Percentiles rank a stretch among this genome's conserved stretches.
phyloP scores from a whole-genome alignment of 805 yeast genomes.

The Spathaspora sp. region DNA sequence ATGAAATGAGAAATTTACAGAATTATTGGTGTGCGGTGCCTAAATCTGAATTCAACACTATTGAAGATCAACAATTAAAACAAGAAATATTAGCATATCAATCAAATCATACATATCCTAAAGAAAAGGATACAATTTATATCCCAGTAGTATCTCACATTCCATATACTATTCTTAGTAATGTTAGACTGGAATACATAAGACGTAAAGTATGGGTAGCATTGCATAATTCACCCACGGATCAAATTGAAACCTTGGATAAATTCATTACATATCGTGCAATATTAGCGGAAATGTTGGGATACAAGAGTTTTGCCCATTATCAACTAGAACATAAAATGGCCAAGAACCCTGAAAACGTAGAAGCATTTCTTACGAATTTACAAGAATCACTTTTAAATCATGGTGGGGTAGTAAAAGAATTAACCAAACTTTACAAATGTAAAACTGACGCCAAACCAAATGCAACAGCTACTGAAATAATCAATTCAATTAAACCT shows the following conservation, averaged over 20 bases:
- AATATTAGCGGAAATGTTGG: slow-evolving; percentile 67
- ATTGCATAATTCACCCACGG: slow-evolving; percentile 58
- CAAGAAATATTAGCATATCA: slow-evolving; percentile 25
- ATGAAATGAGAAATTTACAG: slow-evolving; percentile 37
- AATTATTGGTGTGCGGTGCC: slow-evolving; percentile 35
- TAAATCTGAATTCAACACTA: slow-evolving; percentile 24
- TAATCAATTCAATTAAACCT: slow-evolving; percentile 56
- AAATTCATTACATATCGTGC: slow-evolving; percentile 63
- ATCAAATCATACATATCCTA: slow-evolving; percentile 15
- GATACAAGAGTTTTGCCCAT: slow-evolving; percentile 64
- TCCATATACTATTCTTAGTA: slow-evolving; percentile 61
- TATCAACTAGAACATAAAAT: slow-evolving; percentile 86
- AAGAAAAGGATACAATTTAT: slow-evolving; percentile 9
- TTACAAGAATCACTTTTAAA: slow-evolving; percentile 48
- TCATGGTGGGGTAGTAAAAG: slow-evolving; percentile 51
- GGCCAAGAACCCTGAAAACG: slow-evolving; percentile 81
- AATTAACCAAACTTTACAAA: slow-evolving; percentile 48
- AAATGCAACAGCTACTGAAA: slow-evolving; percentile 11
- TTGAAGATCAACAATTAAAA: slow-evolving; percentile 18
- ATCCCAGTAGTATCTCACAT: slow-evolving; percentile 51
- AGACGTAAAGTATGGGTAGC: slow-evolving; percentile 74
- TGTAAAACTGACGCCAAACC: slow-evolving; percentile 15
- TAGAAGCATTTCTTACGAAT: slow-evolving; percentile 60
- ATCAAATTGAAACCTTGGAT: slow-evolving; percentile 60
- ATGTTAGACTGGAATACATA: slow-evolving; percentile 51